Conservation (phyloP, 2,329 filamentous ascomycete species). For the Sporothrix sp. region DNA sequence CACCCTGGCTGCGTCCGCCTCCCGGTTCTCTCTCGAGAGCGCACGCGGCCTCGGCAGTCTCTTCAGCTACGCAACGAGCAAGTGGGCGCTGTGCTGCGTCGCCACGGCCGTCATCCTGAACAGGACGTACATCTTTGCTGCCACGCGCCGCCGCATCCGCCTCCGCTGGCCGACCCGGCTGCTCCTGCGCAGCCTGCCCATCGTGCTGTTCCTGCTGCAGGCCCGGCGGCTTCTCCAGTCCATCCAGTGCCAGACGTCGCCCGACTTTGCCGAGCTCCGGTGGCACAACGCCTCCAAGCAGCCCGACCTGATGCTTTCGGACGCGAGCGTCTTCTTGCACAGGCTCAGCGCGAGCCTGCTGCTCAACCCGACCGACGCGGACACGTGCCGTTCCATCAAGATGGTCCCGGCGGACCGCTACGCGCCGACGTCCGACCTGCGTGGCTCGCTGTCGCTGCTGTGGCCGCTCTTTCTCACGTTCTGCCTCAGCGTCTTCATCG, state of each 20-base stretch:
- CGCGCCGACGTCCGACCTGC: conserved; percentile 44
- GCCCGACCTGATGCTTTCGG: conserved; percentile 59
- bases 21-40: conserved; percentile 47
- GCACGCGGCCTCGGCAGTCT: conserved; percentile 70
- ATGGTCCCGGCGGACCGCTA: conserved; percentile 55
- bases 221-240: conserved; percentile 64
- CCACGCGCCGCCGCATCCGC: conserved; percentile 68
- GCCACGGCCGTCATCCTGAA: conserved; percentile 81
- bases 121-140: conserved; percentile 86
- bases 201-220: conserved; percentile 60
- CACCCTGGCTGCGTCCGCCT: conserved; percentile 27
- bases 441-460: conserved; percentile 66
- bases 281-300: conserved; percentile 58
- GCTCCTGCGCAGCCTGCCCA: conserved; percentile 58
- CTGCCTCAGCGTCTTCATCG: conserved; percentile 73
- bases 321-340: conserved; percentile 61
- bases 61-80: conserved; percentile 82
- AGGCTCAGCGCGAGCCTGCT: conserved; percentile 61
- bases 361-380: conserved; percentile 61
- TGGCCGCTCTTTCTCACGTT: conserved; percentile 67
- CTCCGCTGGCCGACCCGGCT: conserved; percentile 65
- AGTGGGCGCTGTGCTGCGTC: conserved; percentile 85
- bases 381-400: conserved; percentile 63
- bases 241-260: conserved; percentile 84
- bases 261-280: conserved; percentile 57